Base-by-base conservation (phyloP, 164 flowering plant genomes). In the Paratinospora sagittata region DNA sequence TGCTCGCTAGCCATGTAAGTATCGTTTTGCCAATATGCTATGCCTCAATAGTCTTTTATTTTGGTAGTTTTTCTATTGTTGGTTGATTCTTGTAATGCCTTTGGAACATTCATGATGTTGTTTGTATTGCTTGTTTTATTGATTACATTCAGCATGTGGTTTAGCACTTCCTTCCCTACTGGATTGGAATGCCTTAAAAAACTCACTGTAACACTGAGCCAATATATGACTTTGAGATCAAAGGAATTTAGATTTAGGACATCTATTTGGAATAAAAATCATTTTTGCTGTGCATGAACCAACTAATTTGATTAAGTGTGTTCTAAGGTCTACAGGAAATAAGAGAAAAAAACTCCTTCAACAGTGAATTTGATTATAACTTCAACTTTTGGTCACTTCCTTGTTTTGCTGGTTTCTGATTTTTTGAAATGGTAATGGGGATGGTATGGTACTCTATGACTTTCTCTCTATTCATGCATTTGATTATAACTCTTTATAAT, bases 1-100 rank as follows among this genome's bases (percentile, higher is more conserved):
- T 96, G 96, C 96, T 96, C 47, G 92, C 91, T 55, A 93, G 99
- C 82, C 99, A 96, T 87, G 99, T 96, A 82, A 90, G 97, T 74
- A 27, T 58, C 67, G 45, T 36, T 49, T 49, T 62, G 33, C 19
- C 13, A 2, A 12, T 49, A 19, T 61, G 45, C 24, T 6, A 71
- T 43, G 43, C 0, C 43, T 39, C 43, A 39, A n/a, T 39, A 39
- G 43, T n/a, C 43, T 52, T 52, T 52, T 16, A 21, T 11, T 52
- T 52, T 21, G 7, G 0, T 11, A 39, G n/a, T 52, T 52, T 13
- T 52, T 52, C 58, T 52, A 52, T 52, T 52, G 4, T 52, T 17
- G 58, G 58, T 52, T 52, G 58, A 52, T 13, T 52, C 58, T 11
- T 39, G 43, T 11, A 39, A 36, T 36, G 43, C 43, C 43, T 39